These are phyloP conservation scores for Thelonectria discophora DNA, from an alignment of 2,329 filamentous ascomycete species.

Conservation along the genomic window DNA sequence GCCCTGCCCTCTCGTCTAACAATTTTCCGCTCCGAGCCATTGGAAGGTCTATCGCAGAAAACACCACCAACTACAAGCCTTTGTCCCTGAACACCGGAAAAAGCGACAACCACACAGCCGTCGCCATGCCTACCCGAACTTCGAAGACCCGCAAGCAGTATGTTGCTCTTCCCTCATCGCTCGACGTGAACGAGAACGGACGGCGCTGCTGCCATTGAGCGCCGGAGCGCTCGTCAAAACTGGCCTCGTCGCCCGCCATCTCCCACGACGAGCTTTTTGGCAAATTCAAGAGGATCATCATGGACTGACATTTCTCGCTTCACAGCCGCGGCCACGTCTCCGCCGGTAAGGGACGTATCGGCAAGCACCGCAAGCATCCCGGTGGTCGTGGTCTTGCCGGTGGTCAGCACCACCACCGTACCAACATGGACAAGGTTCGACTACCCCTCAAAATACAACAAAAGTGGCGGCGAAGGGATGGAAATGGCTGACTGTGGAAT, in stretches of 20 bases:
- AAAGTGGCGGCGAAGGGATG: constrained; percentile 16
- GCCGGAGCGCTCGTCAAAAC: not conserved
- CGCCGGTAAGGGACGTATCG: constrained; percentile 97
- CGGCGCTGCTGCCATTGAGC: not conserved
- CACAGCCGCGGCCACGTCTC: constrained; percentile 94
- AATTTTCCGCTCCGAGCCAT: constrained; percentile 47
- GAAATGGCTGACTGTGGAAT: constrained; percentile 49
- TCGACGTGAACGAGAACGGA: not conserved
- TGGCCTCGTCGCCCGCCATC: constrained; percentile 21
- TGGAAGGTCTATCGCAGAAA: constrained; percentile 48
- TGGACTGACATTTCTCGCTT: constrained; percentile 42
- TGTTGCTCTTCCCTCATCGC: constrained; percentile 50
- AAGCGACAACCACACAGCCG: constrained; percentile 57
- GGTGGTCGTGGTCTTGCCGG: constrained; percentile 89
- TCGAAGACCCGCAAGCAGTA: constrained; percentile 83
- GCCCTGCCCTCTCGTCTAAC: constrained; percentile 53
- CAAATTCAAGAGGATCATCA: constrained; percentile 26
- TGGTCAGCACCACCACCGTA: constrained; percentile 89
- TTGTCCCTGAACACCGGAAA: constrained; percentile 49
- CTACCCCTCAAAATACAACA: constrained; percentile 54
- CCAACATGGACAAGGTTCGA: constrained; percentile 79
- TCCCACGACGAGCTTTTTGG: constrained; percentile 28
- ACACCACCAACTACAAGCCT: constrained; percentile 50
- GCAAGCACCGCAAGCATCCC: constrained; percentile 96
- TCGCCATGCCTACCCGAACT: constrained; percentile 77